A percentile compares a stretch with the other conserved stretches of the same genome.
Evolutionary conservation across 208 protist species (phyloP).

Genomic region (Acanthamoeba divionensis): DNA sequence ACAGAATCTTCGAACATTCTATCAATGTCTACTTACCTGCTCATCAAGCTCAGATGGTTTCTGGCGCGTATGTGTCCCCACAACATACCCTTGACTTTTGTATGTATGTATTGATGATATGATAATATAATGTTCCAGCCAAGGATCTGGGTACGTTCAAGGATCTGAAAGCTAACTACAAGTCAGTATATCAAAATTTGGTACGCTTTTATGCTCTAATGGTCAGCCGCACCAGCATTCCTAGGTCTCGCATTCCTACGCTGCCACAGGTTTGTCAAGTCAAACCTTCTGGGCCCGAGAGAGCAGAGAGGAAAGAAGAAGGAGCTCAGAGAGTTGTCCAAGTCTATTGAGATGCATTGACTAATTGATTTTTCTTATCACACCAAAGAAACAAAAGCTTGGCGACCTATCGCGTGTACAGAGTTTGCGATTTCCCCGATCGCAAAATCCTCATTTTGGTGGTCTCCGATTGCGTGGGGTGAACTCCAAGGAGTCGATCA

Average conservation of each 20-base stretch:
- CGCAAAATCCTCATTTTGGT: constrained; percentile 32
- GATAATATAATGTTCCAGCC: not conserved
- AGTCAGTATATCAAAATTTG: not conserved
- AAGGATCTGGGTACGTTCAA: constrained; percentile 7
- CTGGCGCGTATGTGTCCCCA: not conserved
- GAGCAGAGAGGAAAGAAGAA: no score
- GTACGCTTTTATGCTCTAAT: not conserved
- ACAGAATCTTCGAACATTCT: not conserved
- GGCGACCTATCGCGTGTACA: not conserved
- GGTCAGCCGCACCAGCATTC: not conserved
- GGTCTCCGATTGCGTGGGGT: not conserved
- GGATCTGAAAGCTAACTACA: constrained; percentile 29
- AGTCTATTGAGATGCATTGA: no score
- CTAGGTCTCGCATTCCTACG: not conserved
- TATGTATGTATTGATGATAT: not conserved
- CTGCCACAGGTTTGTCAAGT: not conserved
- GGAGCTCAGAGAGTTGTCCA: no score
- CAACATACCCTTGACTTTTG: not conserved
- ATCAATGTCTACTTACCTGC: constrained; percentile 47
- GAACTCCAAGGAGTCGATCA: not conserved
- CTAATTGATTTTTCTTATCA: no score
- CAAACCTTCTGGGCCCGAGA: no score
- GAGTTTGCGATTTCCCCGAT: not conserved
- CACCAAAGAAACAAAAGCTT: no score
- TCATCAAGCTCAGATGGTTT: constrained; percentile 32